phyloP scores from a whole-genome alignment of 2,329 filamentous ascomycete species.

The Nemania diffusa region DNA sequence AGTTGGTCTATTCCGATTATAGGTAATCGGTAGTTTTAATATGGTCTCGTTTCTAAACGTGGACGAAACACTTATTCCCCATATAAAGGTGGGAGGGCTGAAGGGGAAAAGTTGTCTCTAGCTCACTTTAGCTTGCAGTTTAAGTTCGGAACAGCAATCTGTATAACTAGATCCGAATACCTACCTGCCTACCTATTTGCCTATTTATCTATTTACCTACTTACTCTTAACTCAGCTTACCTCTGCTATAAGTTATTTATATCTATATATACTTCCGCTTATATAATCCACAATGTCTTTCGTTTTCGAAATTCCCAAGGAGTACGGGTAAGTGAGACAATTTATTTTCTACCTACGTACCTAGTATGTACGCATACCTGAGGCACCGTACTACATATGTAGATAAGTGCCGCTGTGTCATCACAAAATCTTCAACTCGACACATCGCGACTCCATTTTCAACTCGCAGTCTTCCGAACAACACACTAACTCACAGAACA shows the following conservation, averaged over 20 bases:
- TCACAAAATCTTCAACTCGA: not conserved
- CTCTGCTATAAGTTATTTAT: not conserved
- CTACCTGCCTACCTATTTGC: not conserved
- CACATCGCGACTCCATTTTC: too few relatives aligned
- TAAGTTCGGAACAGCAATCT: not conserved
- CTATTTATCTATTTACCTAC: too few relatives aligned
- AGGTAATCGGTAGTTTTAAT: not conserved
- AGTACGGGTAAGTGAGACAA: conserved; percentile 60
- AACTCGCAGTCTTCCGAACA: not conserved
- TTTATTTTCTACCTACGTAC: not conserved
- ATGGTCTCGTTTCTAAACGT: conserved; percentile 12
- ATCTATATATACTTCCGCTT: not conserved
- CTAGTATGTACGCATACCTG: too few relatives aligned
- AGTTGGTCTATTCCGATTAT: conserved; percentile 9
- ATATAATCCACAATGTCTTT: conserved; percentile 54
- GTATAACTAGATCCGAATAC: not conserved
- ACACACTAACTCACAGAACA: not conserved
- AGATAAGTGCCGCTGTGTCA: too few relatives aligned
- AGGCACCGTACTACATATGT: too few relatives aligned
- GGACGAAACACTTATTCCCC: conserved; percentile 16
- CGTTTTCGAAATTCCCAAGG: conserved; percentile 56
- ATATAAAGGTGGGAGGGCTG: conserved; percentile 21
- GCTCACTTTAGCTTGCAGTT: not conserved
- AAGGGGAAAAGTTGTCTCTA: not conserved
- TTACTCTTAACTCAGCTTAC: not conserved